Percentiles rank a stretch among this genome's conserved stretches.
Evolutionary conservation across 139 green algal genomes (phyloP).

Genomic region (Choricystis sp.): DNA sequence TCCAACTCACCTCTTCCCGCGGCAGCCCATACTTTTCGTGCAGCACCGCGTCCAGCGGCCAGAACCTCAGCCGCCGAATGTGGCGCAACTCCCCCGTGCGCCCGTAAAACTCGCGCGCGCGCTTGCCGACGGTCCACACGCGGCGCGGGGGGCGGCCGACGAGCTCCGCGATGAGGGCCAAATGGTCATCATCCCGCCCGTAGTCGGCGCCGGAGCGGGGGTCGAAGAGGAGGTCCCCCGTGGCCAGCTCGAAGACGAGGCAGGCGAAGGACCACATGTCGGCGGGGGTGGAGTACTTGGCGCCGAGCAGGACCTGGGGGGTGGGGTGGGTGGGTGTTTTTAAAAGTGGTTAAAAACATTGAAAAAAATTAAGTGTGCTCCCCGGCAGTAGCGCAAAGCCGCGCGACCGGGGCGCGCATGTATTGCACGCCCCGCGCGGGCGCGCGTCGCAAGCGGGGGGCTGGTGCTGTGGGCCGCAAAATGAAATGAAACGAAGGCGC

Average conservation of each 20-base stretch:
- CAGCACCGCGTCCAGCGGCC: slow-evolving; percentile 78
- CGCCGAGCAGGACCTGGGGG: slow-evolving; percentile 52
- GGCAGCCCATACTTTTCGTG: slow-evolving; percentile 81
- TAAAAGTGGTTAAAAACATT: not conserved
- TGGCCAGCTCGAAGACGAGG: slow-evolving; percentile 95
- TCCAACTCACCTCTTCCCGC: slow-evolving; percentile 46
- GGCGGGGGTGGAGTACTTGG: slow-evolving; percentile 68
- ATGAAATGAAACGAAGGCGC: not conserved
- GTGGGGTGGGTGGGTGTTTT: not conserved
- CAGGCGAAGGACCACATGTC: slow-evolving; percentile 97
- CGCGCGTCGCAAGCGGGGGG: not conserved
- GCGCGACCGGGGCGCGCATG: too few relatives aligned
- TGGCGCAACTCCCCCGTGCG: slow-evolving; percentile 72
- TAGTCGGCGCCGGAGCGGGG: slow-evolving; percentile 1
- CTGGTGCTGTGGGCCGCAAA: not conserved
- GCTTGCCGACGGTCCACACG: slow-evolving; percentile 52
- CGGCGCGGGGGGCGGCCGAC: slow-evolving; percentile 66
- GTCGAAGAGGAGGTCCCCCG: slow-evolving; percentile 89
- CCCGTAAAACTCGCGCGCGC: slow-evolving; percentile 79
- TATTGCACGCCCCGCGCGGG: not conserved
- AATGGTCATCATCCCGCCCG: slow-evolving; percentile 89
- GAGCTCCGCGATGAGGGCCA: slow-evolving; percentile 94
- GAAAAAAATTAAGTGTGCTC: too few relatives aligned
- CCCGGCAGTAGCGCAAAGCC: too few relatives aligned
- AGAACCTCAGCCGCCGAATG: slow-evolving; percentile 77